Percentiles rank a stretch among this genome's conserved stretches.
Conservation (phyloP, 2,329 filamentous ascomycete species). For the Teratosphaeriaceae sp. region DNA sequence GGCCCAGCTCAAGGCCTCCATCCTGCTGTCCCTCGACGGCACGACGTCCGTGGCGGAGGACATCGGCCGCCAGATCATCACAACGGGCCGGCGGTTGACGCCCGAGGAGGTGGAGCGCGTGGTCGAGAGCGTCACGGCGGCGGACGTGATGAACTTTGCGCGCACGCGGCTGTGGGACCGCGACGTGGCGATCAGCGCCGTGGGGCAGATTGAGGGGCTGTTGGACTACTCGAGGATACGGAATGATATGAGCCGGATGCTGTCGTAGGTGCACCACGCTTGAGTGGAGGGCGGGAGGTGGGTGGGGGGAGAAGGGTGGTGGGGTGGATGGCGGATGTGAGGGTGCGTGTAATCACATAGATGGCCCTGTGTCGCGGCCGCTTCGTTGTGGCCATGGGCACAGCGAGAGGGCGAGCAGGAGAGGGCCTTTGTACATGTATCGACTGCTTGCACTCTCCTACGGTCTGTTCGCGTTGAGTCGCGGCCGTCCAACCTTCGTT, state of each 20-base stretch:
- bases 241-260: conserved; percentile 80
- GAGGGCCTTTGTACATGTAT: background rate
- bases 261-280: conserved; percentile 27
- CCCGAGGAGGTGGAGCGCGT: conserved; percentile 92
- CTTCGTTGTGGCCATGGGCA: background rate
- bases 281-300: background rate
- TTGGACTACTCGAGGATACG: conserved; percentile 71
- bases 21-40: conserved; percentile 93
- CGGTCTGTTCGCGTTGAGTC: too few species aligned
- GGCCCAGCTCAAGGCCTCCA: conserved; percentile 97
- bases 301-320: background rate
- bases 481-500: too few species aligned
- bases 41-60: conserved; percentile 97
- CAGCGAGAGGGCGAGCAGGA: background rate
- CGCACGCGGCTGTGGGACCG: conserved; percentile 95
- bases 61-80: conserved; percentile 97
- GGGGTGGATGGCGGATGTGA: background rate
- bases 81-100: conserved; percentile 84
- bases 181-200: conserved; percentile 87
- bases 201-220: conserved; percentile 84
- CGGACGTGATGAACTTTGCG: conserved; percentile 96
- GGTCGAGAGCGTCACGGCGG: conserved; percentile 83
- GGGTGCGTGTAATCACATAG: conserved; percentile 6
- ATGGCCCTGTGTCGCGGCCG: background rate
- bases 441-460: too few species aligned